These are phyloP conservation scores for Fraxinus nigra DNA, from an alignment of 305 asterid genomes.

Conservation along the genomic window DNA sequence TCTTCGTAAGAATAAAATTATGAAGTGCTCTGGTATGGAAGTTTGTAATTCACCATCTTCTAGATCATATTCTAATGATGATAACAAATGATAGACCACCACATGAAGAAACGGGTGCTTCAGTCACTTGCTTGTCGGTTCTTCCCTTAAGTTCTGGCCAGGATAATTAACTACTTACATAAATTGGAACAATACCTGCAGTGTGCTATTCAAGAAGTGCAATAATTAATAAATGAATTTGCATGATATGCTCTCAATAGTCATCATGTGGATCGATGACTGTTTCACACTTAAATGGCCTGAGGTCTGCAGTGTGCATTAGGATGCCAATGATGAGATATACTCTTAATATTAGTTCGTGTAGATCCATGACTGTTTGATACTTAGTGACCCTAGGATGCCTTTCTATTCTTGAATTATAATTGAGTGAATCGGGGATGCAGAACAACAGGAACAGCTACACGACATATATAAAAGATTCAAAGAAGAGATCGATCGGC, in stretches of 20 bases:
- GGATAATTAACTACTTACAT: neutral
- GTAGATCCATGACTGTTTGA: slow-evolving; percentile 19
- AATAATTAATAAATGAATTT: neutral
- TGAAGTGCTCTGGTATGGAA: neutral
- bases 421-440: slow-evolving; percentile 26
- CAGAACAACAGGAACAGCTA: slow-evolving; percentile 76
- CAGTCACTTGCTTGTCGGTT: neutral
- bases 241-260: slow-evolving; percentile 1
- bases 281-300: slow-evolving; percentile 15
- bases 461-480: slow-evolving; percentile 59
- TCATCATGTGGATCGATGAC: slow-evolving; percentile 17
- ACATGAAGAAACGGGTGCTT: neutral
- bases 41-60: neutral
- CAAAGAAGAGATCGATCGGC: slow-evolving; percentile 64
- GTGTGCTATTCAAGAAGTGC: neutral
- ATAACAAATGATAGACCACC: slow-evolving; percentile 1
- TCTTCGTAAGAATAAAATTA: neutral
- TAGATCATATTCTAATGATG: neutral
- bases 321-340: neutral
- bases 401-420: slow-evolving; percentile 21
- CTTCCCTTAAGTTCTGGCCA: slow-evolving; percentile 10
- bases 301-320: neutral
- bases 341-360: slow-evolving; percentile 4
- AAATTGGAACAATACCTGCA: neutral
- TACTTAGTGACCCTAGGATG: neutral